Percentiles rank a stretch among this genome's conserved stretches.
Conservation (phyloP, 2,329 filamentous ascomycete genomes). For the Colletotrichum echinochloae region DNA sequence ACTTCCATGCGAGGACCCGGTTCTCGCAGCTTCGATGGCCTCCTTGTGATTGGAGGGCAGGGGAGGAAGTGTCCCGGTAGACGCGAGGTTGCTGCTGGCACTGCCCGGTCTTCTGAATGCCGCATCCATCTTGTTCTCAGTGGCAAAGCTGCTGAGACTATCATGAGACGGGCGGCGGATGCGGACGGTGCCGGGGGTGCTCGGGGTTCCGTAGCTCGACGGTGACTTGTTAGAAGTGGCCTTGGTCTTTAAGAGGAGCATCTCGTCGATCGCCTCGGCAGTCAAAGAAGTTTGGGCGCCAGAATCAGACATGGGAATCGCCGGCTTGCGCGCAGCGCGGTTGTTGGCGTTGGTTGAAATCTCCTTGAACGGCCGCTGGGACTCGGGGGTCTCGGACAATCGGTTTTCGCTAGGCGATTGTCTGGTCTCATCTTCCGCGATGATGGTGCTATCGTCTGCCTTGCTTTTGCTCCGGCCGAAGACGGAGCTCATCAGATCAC, state of each 20-base stretch:
- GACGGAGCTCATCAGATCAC: conserved; percentile 57
- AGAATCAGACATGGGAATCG: conserved; percentile 70
- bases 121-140: conserved; percentile 33
- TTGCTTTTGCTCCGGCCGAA: conserved; percentile 59
- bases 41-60: conserved; percentile 86
- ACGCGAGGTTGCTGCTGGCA: conserved; percentile 71
- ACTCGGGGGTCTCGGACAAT: conserved; percentile 63
- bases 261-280: conserved; percentile 81
- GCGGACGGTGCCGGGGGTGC: conserved; percentile 56
- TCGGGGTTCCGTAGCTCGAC: conserved; percentile 54
- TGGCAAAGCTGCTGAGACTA: conserved; percentile 57
- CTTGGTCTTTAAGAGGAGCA: conserved; percentile 69
- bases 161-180: conserved; percentile 61
- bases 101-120: conserved; percentile 73
- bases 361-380: conserved; percentile 69
- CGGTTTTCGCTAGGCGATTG: conserved; percentile 61
- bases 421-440: conserved; percentile 74
- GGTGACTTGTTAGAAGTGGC: conserved; percentile 51
- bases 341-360: conserved; percentile 69
- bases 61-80: conserved; percentile 69
- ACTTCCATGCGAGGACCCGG: conserved; percentile 62
- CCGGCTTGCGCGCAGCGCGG: conserved; percentile 54
- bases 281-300: conserved; percentile 87
- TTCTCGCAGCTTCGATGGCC: conserved; percentile 83
- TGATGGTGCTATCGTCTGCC: conserved; percentile 56